Percentiles rank a stretch among this genome's conserved stretches.
These are phyloP conservation scores for Lodderomyces beijingensis DNA, from an alignment of 1,139 yeast species.

Conservation along the genomic window DNA sequence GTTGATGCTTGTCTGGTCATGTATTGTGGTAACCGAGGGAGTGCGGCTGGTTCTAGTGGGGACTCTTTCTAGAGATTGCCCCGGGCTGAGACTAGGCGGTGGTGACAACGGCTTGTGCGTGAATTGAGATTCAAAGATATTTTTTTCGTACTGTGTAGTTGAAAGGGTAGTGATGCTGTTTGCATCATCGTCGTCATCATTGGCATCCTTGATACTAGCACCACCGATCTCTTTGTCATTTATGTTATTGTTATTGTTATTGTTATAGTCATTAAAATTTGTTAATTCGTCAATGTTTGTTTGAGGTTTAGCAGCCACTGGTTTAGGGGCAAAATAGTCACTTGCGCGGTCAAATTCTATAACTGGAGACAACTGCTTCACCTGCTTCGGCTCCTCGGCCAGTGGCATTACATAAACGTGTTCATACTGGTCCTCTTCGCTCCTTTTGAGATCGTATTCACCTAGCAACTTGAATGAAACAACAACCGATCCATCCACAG, in stretches of 20 bases:
- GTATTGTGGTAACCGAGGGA: conserved; percentile 6
- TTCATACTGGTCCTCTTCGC: conserved; percentile 27
- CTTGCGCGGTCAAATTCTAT: conserved; percentile 3
- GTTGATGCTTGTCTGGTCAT: neutral
- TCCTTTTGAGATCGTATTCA: conserved; percentile 54
- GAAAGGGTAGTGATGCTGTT: conserved; percentile 43
- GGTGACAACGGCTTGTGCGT: conserved; percentile 27
- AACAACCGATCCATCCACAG: conserved; percentile 74
- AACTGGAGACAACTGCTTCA: conserved; percentile 4
- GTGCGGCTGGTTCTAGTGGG: conserved; percentile 3
- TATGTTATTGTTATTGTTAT: conserved; percentile 2
- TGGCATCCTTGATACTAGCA: conserved; percentile 1
- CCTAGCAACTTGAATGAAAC: conserved; percentile 66
- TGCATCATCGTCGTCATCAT: conserved; percentile 20
- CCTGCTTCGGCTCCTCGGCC: neutral
- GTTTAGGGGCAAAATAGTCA: conserved; percentile 4
- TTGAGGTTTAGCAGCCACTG: conserved; percentile 2
- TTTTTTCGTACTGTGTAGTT: conserved; percentile 53
- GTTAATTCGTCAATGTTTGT: conserved; percentile 1
- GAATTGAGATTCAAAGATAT: conserved; percentile 50
- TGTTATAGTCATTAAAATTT: neutral
- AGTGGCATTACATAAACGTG: conserved; percentile 25
- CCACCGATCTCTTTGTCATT: no score
- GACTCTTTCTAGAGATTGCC: conserved; percentile 2
- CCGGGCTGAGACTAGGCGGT: conserved; percentile 11